Conservation (phyloP, 176 grass and related monocot genomes). For the Phoenix dactylifera region DNA sequence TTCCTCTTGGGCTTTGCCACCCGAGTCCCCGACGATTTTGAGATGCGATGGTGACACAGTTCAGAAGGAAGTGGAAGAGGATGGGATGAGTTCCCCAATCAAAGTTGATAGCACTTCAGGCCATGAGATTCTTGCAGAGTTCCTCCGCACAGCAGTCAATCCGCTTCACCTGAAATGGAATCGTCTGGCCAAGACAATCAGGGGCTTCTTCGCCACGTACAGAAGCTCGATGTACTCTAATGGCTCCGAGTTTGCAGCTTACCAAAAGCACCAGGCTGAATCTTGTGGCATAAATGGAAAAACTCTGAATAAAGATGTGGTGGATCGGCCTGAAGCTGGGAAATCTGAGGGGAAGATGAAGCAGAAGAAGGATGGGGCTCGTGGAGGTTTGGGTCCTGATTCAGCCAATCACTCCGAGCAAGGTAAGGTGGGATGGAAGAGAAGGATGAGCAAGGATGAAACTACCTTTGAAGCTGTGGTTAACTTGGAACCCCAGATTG, state of each 20-base stretch:
- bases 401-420: constrained; percentile 3
- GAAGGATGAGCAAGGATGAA: constrained; percentile 4
- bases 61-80: constrained; percentile 10
- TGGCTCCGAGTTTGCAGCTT: constrained; percentile 13
- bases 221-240: constrained; percentile 30
- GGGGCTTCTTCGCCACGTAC: constrained; percentile 33
- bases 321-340: background rate
- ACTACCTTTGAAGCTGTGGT: background rate
- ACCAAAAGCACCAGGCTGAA: constrained; percentile 8
- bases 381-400: background rate
- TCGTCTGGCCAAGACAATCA: constrained; percentile 11
- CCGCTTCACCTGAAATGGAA: constrained; percentile 14
- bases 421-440: background rate
- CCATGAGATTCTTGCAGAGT: constrained; percentile 22
- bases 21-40: background rate
- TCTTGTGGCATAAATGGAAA: background rate
- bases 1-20: background rate
- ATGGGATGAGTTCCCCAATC: background rate
- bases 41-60: background rate
- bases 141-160: constrained; percentile 19
- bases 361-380: background rate
- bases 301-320: background rate
- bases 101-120: constrained; percentile 1
- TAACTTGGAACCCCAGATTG: background rate
- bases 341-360: constrained; percentile 2